Conservation (phyloP, 129 eudicot species). For the Gnaphalium uliginosum region DNA sequence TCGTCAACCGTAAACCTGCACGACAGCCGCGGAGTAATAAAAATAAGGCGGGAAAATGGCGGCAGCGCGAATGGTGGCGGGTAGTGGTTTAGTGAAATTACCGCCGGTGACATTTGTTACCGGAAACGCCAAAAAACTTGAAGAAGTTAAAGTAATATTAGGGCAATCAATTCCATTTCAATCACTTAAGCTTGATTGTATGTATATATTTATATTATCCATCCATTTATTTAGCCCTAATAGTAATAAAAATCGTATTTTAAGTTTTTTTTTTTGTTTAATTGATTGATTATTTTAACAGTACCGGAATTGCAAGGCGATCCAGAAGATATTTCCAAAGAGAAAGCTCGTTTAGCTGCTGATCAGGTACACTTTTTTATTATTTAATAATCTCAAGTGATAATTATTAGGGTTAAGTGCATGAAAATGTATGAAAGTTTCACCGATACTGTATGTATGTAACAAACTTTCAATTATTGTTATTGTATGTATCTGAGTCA, state of each 20-base stretch:
- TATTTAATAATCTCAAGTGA: background rate
- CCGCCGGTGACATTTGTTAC: conserved; percentile 90
- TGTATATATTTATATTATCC: background rate
- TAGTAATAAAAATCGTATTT: background rate
- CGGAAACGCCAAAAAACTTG: conserved; percentile 86
- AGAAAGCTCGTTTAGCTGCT: conserved; percentile 88
- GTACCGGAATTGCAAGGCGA: conserved; percentile 94
- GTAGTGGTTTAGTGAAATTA: conserved; percentile 33
- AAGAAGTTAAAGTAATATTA: conserved; percentile 78
- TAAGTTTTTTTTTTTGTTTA: background rate
- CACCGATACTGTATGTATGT: too few relatives aligned
- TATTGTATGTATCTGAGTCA: too few relatives aligned
- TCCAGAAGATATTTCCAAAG: conserved; percentile 86
- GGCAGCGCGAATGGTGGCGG: conserved; percentile 39
- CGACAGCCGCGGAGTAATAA: background rate
- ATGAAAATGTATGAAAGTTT: background rate
- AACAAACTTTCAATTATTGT: too few relatives aligned
- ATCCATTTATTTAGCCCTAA: background rate
- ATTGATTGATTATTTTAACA: conserved; percentile 20
- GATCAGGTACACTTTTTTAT: conserved; percentile 41
- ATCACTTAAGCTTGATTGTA: conserved; percentile 83
- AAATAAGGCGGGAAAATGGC: conserved; percentile 36
- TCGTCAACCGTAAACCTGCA: conserved; percentile 2
- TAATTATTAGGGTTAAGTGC: background rate
- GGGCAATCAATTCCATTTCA: conserved; percentile 88